These are phyloP conservation scores for Quercus phellos DNA, from an alignment of 331 rosid species.

Conservation along the genomic window DNA sequence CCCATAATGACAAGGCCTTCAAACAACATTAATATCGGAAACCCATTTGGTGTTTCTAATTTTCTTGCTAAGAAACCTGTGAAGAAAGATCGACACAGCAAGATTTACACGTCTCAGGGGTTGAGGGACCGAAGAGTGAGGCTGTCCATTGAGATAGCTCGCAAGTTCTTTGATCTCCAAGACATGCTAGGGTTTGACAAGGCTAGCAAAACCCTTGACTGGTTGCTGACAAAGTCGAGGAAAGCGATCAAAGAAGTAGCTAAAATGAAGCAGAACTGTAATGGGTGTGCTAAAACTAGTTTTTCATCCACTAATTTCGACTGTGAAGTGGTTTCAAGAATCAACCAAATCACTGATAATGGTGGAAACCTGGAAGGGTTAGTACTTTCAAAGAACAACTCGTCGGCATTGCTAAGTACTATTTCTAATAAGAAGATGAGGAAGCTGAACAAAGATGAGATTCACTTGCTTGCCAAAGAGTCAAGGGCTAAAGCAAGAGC, in stretches of 20 bases:
- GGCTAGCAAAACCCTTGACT: conserved; percentile 91
- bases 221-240: conserved; percentile 79
- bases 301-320: conserved; percentile 38
- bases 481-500: conserved; percentile 82
- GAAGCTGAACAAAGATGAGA: conserved; percentile 22
- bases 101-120: conserved; percentile 92
- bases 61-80: conserved; percentile 29
- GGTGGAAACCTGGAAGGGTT: conserved; percentile 18
- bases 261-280: conserved; percentile 17
- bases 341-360: conserved; percentile 3
- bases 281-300: conserved; percentile 9
- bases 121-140: conserved; percentile 86
- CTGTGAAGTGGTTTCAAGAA: conserved; percentile 33
- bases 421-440: conserved; percentile 29
- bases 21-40: not conserved
- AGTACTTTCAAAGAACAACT: conserved; percentile 10
- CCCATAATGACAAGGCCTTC: not conserved
- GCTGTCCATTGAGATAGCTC: conserved; percentile 68
- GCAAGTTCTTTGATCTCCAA: conserved; percentile 95
- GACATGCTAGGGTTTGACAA: conserved; percentile 94
- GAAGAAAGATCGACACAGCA: conserved; percentile 88
- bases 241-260: conserved; percentile 63
- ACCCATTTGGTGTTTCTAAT: conserved; percentile 22
- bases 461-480: conserved; percentile 34
- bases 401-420: not conserved